Base-by-base conservation (phyloP, 2,329 filamentous ascomycete species). In the Trichoderma hamatum region DNA sequence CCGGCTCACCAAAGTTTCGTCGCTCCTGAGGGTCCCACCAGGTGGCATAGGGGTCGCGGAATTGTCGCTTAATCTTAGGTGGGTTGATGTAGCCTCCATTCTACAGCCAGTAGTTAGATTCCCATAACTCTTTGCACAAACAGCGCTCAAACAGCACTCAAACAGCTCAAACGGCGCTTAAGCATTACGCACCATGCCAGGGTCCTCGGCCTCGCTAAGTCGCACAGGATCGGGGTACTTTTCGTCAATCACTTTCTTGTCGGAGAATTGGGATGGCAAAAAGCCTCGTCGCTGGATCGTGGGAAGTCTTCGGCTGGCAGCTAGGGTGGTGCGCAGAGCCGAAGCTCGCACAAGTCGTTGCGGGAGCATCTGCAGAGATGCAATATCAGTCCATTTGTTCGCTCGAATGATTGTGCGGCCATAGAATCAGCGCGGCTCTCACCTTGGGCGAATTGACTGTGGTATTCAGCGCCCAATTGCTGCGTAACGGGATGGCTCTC, bases 21-120 rank as follows among this genome's bases (percentile, higher is more conserved):
- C 94, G 90, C 82, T 98, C 96, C 83, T 99, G 96, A 81, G 94
- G 92, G 82, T 99, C 95, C 93, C 94, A 98, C 93, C 94, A 99
- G 78, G 93, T 90, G 78, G 82, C 95, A 80, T 98, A 88, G 43
- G 96, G 96, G 81, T 98, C 96, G 79, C 96, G 93, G 83, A 93
- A 92, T 80, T 94, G 90, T 75, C 95, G 92, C 86, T 97, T 97
- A 81, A 95, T 84, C 67, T 86, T 82, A 16, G 89, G 88, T 69
- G 92, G 92, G 82, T 94, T 93, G 77, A 92, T 86, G 80, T 93
- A 96, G 80, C 91, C 91, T 77, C 92, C 93, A 81, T 94, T 96
- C 92, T 94, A 78, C 70, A 71, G 73, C 67, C 16, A 49, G 71
- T 72, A 73, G 70, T 75, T 61, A 72, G 73, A 77, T 70, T 77